Conservation (phyloP, 306 rosid species). For the Crotalaria pallida region DNA sequence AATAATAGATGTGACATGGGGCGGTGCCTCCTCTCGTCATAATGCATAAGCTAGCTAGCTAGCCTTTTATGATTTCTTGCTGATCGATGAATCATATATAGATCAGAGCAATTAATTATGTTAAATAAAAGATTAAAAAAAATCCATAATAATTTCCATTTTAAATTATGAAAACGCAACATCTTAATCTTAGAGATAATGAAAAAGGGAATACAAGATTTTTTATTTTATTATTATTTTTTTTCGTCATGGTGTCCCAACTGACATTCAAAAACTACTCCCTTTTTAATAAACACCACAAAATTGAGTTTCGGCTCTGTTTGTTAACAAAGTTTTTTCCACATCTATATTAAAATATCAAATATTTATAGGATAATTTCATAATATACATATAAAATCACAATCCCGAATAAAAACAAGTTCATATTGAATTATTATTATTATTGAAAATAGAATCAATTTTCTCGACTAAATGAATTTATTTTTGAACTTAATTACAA, state of each 20-base stretch:
- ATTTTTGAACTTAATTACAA: not conserved
- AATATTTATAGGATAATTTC: too few species aligned
- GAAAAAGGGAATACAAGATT: not conserved
- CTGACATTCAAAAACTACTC: too few species aligned
- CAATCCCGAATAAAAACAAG: too few species aligned
- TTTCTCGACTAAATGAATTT: not conserved
- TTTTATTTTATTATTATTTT: too few species aligned
- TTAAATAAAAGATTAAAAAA: not conserved
- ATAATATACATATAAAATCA: too few species aligned
- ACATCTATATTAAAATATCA: too few species aligned
- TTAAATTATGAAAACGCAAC: not conserved
- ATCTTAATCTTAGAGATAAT: not conserved
- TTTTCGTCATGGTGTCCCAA: too few species aligned
- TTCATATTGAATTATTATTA: too few species aligned
- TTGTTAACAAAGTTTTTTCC: too few species aligned
- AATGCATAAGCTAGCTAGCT: conserved; percentile 19
- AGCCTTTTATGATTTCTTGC: conserved; percentile 21
- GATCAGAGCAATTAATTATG: conserved; percentile 12
- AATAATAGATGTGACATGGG: conserved; percentile 30
- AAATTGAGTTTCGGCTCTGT: too few species aligned
- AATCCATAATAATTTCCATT: not conserved
- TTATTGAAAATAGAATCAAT: not conserved
- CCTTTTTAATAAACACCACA: too few species aligned
- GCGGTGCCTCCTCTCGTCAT: conserved; percentile 49
- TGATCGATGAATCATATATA: conserved; percentile 24